These are phyloP conservation scores for Alternaria triticimaculans DNA, from an alignment of 2,329 filamentous ascomycete species.

Conservation along the genomic window DNA sequence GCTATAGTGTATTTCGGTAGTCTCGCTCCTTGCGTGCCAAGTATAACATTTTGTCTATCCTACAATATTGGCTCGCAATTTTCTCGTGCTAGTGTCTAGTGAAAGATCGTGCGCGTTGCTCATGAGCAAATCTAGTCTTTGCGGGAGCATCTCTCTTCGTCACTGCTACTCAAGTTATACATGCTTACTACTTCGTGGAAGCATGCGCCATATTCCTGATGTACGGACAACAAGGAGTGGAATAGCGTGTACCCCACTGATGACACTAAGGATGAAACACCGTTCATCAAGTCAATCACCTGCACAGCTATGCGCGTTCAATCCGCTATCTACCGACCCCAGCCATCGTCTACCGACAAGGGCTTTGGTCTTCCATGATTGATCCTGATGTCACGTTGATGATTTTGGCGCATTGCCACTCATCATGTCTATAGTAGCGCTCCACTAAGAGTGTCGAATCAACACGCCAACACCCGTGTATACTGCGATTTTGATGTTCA, in stretches of 20 bases:
- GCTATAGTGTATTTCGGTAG: background rate
- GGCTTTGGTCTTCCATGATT: background rate
- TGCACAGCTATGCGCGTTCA: too few relatives aligned
- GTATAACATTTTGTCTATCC: background rate
- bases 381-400: background rate
- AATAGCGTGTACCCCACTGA: background rate
- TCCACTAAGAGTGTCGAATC: background rate
- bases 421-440: background rate
- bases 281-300: background rate
- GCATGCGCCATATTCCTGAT: background rate
- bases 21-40: background rate
- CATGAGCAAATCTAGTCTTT: background rate
- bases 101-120: background rate
- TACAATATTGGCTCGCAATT: background rate
- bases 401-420: background rate
- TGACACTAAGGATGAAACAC: background rate
- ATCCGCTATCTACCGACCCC: too few relatives aligned
- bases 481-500: background rate
- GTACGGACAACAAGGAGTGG: background rate
- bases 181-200: background rate
- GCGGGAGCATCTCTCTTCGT: background rate
- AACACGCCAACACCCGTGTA: background rate
- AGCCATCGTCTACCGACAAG: too few relatives aligned
- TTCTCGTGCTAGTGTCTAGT: background rate
- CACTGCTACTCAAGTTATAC: accelerated